A percentile compares a stretch with the other conserved stretches of the same genome.
phyloP scores from a whole-genome alignment of 2,329 filamentous ascomycete species.

The Sphaerulina vaccinii region DNA sequence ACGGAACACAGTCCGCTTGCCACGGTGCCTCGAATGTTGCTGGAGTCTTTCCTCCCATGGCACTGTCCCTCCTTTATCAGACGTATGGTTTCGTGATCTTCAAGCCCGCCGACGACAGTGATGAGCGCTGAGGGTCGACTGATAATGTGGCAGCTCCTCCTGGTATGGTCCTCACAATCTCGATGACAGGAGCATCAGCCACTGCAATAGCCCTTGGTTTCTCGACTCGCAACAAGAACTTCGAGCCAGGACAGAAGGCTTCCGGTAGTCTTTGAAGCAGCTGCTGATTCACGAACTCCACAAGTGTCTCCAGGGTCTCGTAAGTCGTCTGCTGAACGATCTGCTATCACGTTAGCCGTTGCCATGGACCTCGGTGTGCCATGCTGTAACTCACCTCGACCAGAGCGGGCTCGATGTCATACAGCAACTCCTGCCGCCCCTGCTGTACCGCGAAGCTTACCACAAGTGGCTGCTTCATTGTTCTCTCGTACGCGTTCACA shows the following conservation, averaged over 20 bases:
- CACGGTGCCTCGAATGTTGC: background rate
- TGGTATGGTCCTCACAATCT: slow-evolving; percentile 45
- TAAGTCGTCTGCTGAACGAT: slow-evolving; percentile 45
- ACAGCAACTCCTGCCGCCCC: slow-evolving; percentile 41
- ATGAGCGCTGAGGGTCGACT: background rate
- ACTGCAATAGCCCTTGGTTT: slow-evolving; percentile 73
- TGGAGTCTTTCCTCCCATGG: background rate
- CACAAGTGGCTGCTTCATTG: slow-evolving; percentile 63
- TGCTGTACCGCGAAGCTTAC: slow-evolving; percentile 59
- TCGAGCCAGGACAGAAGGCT: slow-evolving; percentile 43
- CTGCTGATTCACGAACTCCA: slow-evolving; percentile 46
- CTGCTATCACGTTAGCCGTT: slow-evolving; percentile 28
- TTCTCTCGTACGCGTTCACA: slow-evolving; percentile 69
- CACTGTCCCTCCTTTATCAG: background rate
- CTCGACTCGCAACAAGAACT: slow-evolving; percentile 62
- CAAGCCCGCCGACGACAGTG: background rate
- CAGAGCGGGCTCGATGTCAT: slow-evolving; percentile 58
- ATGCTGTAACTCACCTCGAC: slow-evolving; percentile 56
- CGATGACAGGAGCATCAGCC: slow-evolving; percentile 69
- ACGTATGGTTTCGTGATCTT: slow-evolving; percentile 24
- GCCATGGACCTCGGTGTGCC: background rate
- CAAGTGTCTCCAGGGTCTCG: slow-evolving; percentile 50
- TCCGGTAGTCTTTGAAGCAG: slow-evolving; percentile 37
- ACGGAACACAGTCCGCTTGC: background rate
- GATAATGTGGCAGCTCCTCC: background rate